Evolutionary conservation across 2,329 filamentous ascomycete genomes (phyloP).

Genomic region (Xylaria sp.): DNA sequence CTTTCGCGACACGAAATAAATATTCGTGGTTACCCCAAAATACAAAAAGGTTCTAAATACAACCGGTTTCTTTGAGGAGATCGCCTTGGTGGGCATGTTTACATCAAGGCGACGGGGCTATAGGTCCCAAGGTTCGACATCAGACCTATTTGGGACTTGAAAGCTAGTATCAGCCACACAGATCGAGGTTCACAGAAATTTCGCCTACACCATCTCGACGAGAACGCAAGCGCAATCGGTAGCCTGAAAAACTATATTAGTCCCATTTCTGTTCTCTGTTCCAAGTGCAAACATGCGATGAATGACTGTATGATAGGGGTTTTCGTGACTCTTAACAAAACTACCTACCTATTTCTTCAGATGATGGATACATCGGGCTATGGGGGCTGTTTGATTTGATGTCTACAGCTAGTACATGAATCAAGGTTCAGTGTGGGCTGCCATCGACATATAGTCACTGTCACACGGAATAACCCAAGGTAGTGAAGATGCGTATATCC

Average conservation of each 20-base stretch:
- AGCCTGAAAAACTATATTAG: slow-evolving; percentile 26
- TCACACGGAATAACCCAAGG: too few species aligned
- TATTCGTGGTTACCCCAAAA: slow-evolving; percentile 48
- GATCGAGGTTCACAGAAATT: slow-evolving; percentile 11
- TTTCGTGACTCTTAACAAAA: not conserved
- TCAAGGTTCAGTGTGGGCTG: too few species aligned
- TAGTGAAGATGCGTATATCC: too few species aligned
- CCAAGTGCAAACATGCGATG: slow-evolving; percentile 6
- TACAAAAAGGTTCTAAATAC: slow-evolving; percentile 45
- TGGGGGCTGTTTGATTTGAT: not conserved
- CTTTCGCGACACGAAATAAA: slow-evolving; percentile 46
- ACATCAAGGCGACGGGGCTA: slow-evolving; percentile 8
- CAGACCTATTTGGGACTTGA: slow-evolving; percentile 12
- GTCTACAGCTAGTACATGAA: not conserved
- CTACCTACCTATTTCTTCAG: not conserved
- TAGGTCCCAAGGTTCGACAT: slow-evolving; percentile 16
- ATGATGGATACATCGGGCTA: not conserved
- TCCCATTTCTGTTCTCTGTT: slow-evolving; percentile 9
- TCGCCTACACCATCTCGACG: slow-evolving; percentile 22
- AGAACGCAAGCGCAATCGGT: slow-evolving; percentile 19
- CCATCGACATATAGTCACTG: not conserved
- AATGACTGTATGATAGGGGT: not conserved
- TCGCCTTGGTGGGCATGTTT: slow-evolving; percentile 20
- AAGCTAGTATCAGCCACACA: slow-evolving; percentile 12
- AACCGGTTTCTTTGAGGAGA: slow-evolving; percentile 25